Evolutionary conservation across 1,284 basidiomycete species (phyloP), one percentile per base, ranked within the genome.

Genomic region (Leccinum pachyderme): DNA sequence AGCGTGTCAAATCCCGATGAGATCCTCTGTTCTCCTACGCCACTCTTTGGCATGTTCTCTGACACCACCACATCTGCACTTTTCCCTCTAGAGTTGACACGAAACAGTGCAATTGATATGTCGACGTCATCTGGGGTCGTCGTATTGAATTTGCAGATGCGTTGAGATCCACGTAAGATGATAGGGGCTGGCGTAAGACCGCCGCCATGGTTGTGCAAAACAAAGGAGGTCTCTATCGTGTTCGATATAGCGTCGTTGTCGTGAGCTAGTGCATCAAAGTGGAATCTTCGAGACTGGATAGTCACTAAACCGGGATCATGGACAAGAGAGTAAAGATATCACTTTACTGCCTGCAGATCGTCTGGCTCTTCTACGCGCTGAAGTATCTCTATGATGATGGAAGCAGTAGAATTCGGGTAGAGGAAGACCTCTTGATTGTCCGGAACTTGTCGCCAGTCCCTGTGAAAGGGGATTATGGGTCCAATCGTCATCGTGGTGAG

Each of bases 391-490:
- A 98, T 72, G 55, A 99, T 85, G 58, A 95, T 80, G 64, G 89
- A 93, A 60, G 24, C 44, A 27, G 54, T 89, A 76, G 58, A 83
- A 86, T 84, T 72, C 2, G 82, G 80, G 49, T 87, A 87, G 39
- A 98, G 73, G 70, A 94, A 91, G 45, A 98, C 95, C 70, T 99
- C 97, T 73, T 99, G 96, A 12, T 85, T 95, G 70, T 99, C 91
- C n/a, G 97, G 96, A 11, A 99, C 81, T 75, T 98, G 93, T 57
- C 96, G 92, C 2, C 97, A 61, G 60, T 89, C 81, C 58, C 95
- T 98, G 71, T 41, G 22, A 44, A 44, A 7, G 2, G 25, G 15
- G 9, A 39, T 57, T 33, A 51, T 4, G 8, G 39, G 46, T 47
- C 24, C 37, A 33, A 31, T 33, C 11, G 45, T 27, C 25, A 12